These are phyloP conservation scores for Exophiala sp. DNA, from an alignment of 2,329 filamentous ascomycete genomes.

Conservation along the genomic window DNA sequence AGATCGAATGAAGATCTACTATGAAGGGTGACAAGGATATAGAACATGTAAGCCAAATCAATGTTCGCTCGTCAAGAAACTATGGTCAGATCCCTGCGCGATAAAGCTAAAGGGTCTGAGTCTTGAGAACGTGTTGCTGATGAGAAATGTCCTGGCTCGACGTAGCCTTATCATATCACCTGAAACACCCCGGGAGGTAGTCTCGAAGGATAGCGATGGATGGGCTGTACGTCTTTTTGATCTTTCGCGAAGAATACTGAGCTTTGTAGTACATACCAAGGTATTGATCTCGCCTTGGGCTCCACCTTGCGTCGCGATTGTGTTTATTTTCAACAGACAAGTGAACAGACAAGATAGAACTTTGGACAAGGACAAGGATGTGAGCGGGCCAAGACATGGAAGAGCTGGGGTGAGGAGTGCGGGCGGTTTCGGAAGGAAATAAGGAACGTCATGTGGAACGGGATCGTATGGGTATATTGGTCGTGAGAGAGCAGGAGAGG, in stretches of 20 bases:
- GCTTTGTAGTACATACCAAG: slow-evolving; percentile 47
- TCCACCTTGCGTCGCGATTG: slow-evolving; percentile 52
- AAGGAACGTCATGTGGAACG: background rate
- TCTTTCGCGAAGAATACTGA: slow-evolving; percentile 54
- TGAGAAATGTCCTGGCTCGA: no score
- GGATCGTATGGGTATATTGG: background rate
- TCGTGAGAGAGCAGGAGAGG: no score
- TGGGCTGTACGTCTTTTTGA: slow-evolving; percentile 30
- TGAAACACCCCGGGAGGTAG: background rate
- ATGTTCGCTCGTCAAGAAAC: no score
- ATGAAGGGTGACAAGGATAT: no score
- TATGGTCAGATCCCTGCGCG: no score
- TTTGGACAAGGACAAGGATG: background rate
- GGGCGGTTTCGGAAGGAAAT: background rate
- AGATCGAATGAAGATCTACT: no score
- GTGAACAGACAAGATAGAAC: no score
- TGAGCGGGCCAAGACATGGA: background rate
- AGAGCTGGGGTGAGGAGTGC: background rate
- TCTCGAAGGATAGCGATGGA: background rate
- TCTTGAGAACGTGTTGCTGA: no score
- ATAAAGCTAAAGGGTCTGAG: no score
- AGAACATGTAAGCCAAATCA: no score
- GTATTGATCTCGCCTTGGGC: slow-evolving; percentile 51
- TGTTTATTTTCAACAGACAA: no score
- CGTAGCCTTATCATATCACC: no score